Percentiles rank a stretch among this genome's conserved stretches.
Conservation (phyloP, 2,329 filamentous ascomycete genomes). For the Nakataea oryzae region DNA sequence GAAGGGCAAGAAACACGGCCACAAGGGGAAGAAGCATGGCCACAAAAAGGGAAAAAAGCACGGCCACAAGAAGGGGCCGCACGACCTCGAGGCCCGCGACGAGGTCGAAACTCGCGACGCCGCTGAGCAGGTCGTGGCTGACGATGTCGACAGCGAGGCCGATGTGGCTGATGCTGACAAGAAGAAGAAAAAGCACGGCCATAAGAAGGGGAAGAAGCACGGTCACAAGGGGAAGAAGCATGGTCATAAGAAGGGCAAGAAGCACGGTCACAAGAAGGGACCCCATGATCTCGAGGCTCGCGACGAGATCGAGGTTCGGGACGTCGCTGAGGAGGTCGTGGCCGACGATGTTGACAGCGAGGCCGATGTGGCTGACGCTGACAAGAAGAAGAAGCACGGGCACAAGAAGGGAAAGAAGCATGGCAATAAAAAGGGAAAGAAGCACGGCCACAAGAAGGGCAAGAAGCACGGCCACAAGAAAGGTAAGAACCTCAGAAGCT, state of each 20-base stretch:
- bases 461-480: not conserved
- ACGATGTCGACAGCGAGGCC: not conserved
- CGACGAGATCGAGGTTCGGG: not conserved
- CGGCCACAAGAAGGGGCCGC: not conserved
- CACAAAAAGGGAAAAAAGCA: not conserved
- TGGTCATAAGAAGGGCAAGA: not conserved
- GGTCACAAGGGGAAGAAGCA: not conserved
- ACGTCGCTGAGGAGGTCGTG: not conserved
- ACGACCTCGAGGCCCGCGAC: not conserved
- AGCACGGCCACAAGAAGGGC: not conserved
- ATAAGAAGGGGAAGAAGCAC: not conserved
- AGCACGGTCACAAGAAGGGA: not conserved
- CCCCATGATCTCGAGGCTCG: not conserved
- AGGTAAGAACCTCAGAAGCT: too few species aligned
- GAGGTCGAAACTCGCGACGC: not conserved
- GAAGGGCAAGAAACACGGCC: not conserved
- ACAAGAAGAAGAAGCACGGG: slow-evolving; percentile 1
- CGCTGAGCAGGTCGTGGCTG: not conserved
- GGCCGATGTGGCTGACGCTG: not conserved
- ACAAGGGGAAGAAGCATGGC: not conserved
- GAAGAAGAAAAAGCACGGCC: not conserved
- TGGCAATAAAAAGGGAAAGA: not conserved
- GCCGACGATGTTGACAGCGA: not conserved
- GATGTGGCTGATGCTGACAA: not conserved
- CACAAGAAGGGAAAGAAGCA: not conserved